These are phyloP conservation scores for Tremellales sp. DNA, from an alignment of 1,284 basidiomycete species.

Conservation along the genomic window DNA sequence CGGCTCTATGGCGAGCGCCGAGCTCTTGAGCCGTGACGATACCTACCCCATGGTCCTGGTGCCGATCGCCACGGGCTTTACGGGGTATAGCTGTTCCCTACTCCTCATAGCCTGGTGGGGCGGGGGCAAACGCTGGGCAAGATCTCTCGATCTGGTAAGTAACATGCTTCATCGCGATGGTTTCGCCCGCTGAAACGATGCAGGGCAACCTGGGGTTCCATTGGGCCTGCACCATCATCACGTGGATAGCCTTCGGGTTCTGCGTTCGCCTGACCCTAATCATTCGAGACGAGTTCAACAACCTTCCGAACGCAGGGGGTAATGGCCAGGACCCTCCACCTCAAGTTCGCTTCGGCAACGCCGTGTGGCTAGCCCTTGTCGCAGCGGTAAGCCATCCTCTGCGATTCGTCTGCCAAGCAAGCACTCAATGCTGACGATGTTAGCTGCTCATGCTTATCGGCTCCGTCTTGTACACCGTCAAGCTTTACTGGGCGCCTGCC, in stretches of 20 bases:
- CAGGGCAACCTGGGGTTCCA: not conserved
- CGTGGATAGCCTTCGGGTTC: not conserved
- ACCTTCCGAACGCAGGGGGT: not conserved
- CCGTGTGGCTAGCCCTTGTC: no score
- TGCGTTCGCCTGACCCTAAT: not conserved
- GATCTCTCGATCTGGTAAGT: not conserved
- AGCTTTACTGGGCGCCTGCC: no score
- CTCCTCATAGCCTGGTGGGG: not conserved
- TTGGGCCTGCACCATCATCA: not conserved
- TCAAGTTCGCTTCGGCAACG: no score
- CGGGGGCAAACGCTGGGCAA: not conserved
- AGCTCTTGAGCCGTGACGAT: not conserved
- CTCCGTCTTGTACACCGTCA: no score
- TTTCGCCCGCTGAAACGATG: not conserved
- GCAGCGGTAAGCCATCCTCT: no score
- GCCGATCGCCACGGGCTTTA: not conserved
- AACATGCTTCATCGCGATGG: not conserved
- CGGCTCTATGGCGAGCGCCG: not conserved
- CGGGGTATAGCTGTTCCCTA: not conserved
- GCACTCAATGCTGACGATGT: no score
- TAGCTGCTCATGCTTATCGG: no score
- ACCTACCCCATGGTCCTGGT: not conserved
- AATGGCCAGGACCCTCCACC: not conserved
- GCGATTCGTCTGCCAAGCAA: no score
- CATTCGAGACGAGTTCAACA: not conserved